Evolutionary conservation across 495 filamentous ascomycete species (phyloP), one percentile per base, ranked within the genome.

Genomic region (Cenococcum geophilum): DNA sequence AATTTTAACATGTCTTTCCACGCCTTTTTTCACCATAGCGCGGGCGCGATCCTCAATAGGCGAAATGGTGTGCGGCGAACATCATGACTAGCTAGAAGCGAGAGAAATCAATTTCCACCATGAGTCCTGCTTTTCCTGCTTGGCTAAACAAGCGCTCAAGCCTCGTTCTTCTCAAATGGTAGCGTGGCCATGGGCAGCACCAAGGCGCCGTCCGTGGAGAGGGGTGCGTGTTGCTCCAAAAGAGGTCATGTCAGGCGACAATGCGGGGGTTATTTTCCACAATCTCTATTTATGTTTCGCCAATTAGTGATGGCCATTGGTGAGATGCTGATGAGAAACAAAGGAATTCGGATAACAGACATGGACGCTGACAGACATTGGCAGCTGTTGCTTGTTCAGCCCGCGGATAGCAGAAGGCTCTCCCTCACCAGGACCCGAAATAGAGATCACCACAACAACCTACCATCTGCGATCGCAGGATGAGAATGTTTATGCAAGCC

Each of bases 11-110:
- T 16, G 40, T 18, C 49, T 52, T 32, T n/a, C 49, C 49, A 16
- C 49, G 49, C 49, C 49, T 32, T 52, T 52, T 52, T 27, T 23
- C 49, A 52, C 21, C n/a, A 52, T 23, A 23, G 20, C 49, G 49
- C 25, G 20, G 21, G 21, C 9, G 23, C 6, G 25, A 45, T 2
- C 25, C 49, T 27, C 22, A 32, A 0, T 23, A 52, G 49, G 49
- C 49, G 49, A 52, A 23, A 52, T 52, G 49, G 49, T 10, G 49
- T 18, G 14, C 1, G 23, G 14, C 16, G 22, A 23, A 27, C 21
- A 23, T 25, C 21, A 27, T 14, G 49, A 27, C 21, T 23, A 23
- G 16, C 21, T 8, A 23, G 20, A 32, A 52, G 25, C 14, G 21
- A 52, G 49, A 23, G 22, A 16, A 5, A 25, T 23, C 18, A 52